Evolutionary conservation across 768 basidiomycete genomes (phyloP), one percentile per base, ranked within the genome.

Genomic region (Pisolithus microcarpus): DNA sequence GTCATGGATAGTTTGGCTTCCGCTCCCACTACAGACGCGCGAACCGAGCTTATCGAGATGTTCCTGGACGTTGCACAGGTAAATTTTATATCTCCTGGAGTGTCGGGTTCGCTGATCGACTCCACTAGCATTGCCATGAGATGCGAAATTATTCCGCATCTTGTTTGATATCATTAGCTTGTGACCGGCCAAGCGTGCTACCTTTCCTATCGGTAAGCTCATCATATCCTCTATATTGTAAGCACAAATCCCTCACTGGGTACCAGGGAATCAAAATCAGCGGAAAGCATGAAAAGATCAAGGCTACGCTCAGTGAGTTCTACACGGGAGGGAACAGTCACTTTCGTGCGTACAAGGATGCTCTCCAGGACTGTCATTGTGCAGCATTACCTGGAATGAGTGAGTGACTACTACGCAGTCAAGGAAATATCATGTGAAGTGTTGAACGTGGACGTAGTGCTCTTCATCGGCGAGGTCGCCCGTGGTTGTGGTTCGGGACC

Each of bases 41-140:
- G 61, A 36, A 53, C 39, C 9, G 55, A 60, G 40, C 52, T 72
- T 19, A 56, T 75, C 0, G 66, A 65, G 39, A 72, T 77, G 53
- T 76, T 77, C 70, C 43, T 77, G 23, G 73, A 77, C 48, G 53
- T 77, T 43, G 73, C 77, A 19, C 64, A 56, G 11, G 77, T 79
- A 52, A 52, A 57, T 23, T 42, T 46, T n/a, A 43, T 16, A n/a
- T 40, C 44, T 24, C 16, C 9, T 51, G 11, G 18, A 9, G 37
- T 1, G 38, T n/a, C 11, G 7, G 11, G 11, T 13, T n/a, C 19
- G 19, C 38, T 63, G 43, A 57, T 46, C 24, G 16, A 4, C 54
- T n/a, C 7, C 18, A 38, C 7, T 49, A 80, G 79, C 62, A 67
- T 48, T 78, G 75, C 43, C 62, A 77, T 26, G 63, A 65, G 19